Evolutionary conservation across 1,139 yeast species (phyloP).

Genomic region (Lodderomyces parapsilosis): DNA sequence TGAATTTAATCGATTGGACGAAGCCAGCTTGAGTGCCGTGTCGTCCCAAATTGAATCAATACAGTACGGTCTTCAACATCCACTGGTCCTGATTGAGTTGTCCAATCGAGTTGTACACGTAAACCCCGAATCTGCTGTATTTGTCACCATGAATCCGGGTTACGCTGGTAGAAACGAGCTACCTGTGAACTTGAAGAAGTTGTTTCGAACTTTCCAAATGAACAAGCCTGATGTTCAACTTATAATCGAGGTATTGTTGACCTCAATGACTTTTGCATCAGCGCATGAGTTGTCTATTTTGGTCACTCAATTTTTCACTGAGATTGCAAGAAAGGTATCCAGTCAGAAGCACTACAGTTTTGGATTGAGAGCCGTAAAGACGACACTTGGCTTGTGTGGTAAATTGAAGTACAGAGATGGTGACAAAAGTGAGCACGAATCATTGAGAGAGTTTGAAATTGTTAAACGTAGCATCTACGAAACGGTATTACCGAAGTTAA

Average conservation of each 20-base stretch:
- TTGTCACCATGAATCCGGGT: slow-evolving; percentile 90
- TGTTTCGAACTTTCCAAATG: slow-evolving; percentile 78
- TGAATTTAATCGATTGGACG: slow-evolving; percentile 83
- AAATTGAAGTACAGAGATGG: background rate
- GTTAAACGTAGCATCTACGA: slow-evolving; percentile 56
- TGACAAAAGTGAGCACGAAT: too few relatives aligned
- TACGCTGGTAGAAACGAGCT: slow-evolving; percentile 79
- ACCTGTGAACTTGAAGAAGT: slow-evolving; percentile 83
- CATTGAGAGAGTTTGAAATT: slow-evolving; percentile 21
- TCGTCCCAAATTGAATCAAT: slow-evolving; percentile 79
- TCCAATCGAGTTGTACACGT: slow-evolving; percentile 47
- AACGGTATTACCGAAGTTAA: slow-evolving; percentile 65
- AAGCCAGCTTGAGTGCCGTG: slow-evolving; percentile 74
- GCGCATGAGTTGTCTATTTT: slow-evolving; percentile 47
- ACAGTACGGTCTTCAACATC: slow-evolving; percentile 42
- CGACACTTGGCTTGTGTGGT: slow-evolving; percentile 63
- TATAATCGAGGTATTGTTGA: slow-evolving; percentile 71
- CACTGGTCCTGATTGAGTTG: slow-evolving; percentile 38
- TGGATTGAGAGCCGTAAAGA: slow-evolving; percentile 79
- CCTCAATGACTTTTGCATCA: slow-evolving; percentile 66
- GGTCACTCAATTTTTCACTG: slow-evolving; percentile 57
- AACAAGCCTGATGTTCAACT: slow-evolving; percentile 64
- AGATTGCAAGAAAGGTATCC: slow-evolving; percentile 39
- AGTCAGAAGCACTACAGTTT: slow-evolving; percentile 82
- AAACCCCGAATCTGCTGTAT: slow-evolving; percentile 63